These are phyloP conservation scores for Phytopythium kandeliae DNA, from an alignment of 352 stramenopile species.

Conservation along the genomic window DNA sequence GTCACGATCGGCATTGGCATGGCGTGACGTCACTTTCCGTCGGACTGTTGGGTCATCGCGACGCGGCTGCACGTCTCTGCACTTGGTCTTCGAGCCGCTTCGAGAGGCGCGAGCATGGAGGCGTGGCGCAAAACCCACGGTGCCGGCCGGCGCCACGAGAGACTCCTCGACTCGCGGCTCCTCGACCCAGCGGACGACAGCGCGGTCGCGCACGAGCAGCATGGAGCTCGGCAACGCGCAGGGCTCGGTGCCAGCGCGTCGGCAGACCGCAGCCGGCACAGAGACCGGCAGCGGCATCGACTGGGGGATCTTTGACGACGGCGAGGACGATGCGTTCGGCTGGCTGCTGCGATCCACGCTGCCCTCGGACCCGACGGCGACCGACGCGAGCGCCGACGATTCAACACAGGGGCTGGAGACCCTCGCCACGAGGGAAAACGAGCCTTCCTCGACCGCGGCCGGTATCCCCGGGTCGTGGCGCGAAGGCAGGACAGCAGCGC, in stretches of 20 bases:
- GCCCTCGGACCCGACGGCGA: neutral
- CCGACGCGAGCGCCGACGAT: neutral
- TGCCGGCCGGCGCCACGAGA: no score
- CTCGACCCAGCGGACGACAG: no score
- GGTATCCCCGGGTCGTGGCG: neutral
- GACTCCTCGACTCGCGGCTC: no score
- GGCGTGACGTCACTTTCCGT: neutral
- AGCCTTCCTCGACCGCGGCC: neutral
- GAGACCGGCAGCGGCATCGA: constrained; percentile 27
- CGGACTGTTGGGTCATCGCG: neutral
- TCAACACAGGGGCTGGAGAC: no score
- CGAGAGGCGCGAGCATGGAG: no score
- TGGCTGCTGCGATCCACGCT: constrained; percentile 47
- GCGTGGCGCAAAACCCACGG: no score
- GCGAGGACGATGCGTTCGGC: constrained; percentile 48
- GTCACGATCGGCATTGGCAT: neutral
- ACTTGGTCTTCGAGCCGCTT: no score
- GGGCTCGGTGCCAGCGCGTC: neutral
- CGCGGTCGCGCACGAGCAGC: neutral
- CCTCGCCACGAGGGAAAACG: no score
- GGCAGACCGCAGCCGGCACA: no score
- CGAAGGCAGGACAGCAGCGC: no score
- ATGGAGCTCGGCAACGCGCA: neutral
- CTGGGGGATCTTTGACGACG: constrained; percentile 67
- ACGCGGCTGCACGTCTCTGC: neutral